Evolutionary conservation across 1,139 yeast genomes (phyloP), one percentile per base, ranked within the genome.

Genomic region (Hyphopichia buzzinii): DNA sequence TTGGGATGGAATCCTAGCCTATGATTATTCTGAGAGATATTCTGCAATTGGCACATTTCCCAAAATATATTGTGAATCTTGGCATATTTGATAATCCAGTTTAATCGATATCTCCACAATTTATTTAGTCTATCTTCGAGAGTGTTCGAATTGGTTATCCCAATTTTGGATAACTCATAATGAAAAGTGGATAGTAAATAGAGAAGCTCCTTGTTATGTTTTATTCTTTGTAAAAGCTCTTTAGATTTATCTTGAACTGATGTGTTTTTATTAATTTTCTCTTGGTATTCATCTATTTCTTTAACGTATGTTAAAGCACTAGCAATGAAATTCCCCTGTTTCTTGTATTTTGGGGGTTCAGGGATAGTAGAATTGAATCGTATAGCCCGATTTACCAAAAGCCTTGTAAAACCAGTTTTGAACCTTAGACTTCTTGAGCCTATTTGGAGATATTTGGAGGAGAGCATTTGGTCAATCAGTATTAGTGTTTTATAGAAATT

Each of bases 41-140:
- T 62, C 30, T 52, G 41, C 12, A 52, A 35, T 28, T 52, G 55
- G 42, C 74, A 65, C 31, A 55, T 49, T 7, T 61, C 69, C 74
- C 75, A 71, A 37, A 71, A 70, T n/a, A 65, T 50, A 11, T 50
- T 39, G 43, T 69, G 70, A 21, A 69, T 46, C 5, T 64, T 67
- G 11, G 45, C 44, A 33, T 59, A 52, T 30, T 52, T 54, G 25
- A 52, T 40, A n/a, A 48, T 23, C 35, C 49, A 55, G n/a, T 41
- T 35, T n/a, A 43, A 17, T 31, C 57, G 45, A 38, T 57, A 62
- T 28, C 39, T 47, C 39, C 47, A 48, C 21, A 43, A 17, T 10
- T 39, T 16, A 5, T 34, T 25, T 4, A 35, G 16, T 29, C 48
- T 37, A 5, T 31, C 32, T 13, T 29, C 29, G n/a, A 21, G 29